phyloP scores from a whole-genome alignment of 345 rosid species.

The Salix koriyanagi region DNA sequence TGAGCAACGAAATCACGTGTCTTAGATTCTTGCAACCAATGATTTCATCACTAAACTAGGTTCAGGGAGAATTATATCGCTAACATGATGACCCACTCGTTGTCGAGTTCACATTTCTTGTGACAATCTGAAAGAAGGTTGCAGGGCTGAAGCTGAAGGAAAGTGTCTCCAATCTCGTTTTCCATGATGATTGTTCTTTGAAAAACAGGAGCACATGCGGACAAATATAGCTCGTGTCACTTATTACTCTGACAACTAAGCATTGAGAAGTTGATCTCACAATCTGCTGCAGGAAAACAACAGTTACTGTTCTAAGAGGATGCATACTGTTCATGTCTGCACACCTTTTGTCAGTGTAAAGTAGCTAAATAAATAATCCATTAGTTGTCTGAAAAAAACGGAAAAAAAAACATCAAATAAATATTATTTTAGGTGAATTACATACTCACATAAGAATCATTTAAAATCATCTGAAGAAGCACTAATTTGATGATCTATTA shows the following conservation, averaged over 20 bases:
- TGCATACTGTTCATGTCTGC: background rate
- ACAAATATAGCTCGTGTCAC: background rate
- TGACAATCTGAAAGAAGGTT: background rate
- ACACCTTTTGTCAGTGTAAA: background rate
- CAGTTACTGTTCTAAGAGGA: too few species aligned
- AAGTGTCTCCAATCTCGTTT: background rate
- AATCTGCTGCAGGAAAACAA: too few species aligned
- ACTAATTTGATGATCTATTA: too few species aligned
- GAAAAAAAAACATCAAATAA: too few species aligned
- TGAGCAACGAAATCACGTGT: background rate
- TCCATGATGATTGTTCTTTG: background rate
- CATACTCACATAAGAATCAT: too few species aligned
- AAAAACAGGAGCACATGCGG: background rate
- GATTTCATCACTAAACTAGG: background rate
- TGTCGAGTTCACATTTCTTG: background rate
- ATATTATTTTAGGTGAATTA: too few species aligned
- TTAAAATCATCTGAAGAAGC: too few species aligned
- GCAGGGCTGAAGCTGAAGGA: background rate
- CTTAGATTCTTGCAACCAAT: background rate
- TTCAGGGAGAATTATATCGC: background rate
- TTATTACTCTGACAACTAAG: background rate
- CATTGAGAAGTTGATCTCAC: background rate
- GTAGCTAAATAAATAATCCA: too few species aligned
- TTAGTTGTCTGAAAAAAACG: too few species aligned
- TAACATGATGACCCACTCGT: background rate